These are phyloP conservation scores for Acanthamoeba triangularis DNA, from an alignment of 208 protist genomes.

Conservation along the genomic window DNA sequence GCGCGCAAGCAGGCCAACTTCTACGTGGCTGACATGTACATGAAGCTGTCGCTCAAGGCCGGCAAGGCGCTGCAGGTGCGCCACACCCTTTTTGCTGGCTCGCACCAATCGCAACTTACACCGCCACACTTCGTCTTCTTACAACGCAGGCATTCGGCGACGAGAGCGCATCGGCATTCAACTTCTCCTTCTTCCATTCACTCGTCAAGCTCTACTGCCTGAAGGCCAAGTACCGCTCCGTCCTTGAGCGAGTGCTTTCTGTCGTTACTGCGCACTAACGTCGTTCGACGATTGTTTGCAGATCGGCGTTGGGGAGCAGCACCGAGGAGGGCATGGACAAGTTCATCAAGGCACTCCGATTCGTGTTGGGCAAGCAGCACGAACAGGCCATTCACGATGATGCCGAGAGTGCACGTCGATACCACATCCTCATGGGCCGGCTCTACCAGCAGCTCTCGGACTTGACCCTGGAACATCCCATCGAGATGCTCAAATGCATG, in stretches of 20 bases:
- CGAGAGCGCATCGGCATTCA: slow-evolving; percentile 67
- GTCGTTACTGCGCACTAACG: not conserved
- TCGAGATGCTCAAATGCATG: slow-evolving; percentile 53
- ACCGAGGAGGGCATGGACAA: slow-evolving; percentile 78
- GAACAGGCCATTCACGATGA: slow-evolving; percentile 72
- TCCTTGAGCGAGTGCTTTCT: not conserved
- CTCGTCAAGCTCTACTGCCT: slow-evolving; percentile 88
- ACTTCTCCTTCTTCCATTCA: slow-evolving; percentile 86
- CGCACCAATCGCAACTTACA: not conserved
- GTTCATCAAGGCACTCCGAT: slow-evolving; percentile 85
- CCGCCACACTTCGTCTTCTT: not conserved
- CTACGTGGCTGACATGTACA: slow-evolving; percentile 86
- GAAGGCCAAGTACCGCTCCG: slow-evolving; percentile 79
- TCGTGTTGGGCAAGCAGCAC: slow-evolving; percentile 82
- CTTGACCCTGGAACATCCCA: slow-evolving; percentile 4
- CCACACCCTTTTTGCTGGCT: not conserved
- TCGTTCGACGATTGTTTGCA: not conserved
- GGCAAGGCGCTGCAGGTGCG: slow-evolving; percentile 78
- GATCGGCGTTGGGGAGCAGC: slow-evolving; percentile 26
- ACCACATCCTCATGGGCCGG: slow-evolving; percentile 76
- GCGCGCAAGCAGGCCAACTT: slow-evolving; percentile 88
- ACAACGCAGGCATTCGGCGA: slow-evolving; percentile 30
- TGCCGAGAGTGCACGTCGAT: slow-evolving; percentile 71
- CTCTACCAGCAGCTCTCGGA: slow-evolving; percentile 70
- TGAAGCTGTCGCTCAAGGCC: slow-evolving; percentile 86